Base-by-base conservation (phyloP, 352 stramenopile species). In the Phytophthora sp. region DNA sequence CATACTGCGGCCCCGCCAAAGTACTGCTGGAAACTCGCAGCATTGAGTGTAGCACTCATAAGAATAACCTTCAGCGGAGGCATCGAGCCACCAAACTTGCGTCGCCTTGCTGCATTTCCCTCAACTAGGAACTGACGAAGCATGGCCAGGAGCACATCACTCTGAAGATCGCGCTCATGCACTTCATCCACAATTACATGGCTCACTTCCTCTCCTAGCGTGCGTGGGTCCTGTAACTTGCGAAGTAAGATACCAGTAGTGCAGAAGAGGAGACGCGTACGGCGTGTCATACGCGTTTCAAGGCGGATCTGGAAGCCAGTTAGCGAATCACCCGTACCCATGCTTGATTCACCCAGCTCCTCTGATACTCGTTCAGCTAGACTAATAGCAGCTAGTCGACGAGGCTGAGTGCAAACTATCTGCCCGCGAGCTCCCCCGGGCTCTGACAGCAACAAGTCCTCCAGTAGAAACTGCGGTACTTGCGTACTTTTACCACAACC, bases 121-220 rank as follows among this genome's bases (percentile, higher is more conserved):
- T 84, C 68, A 17, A 73, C 56, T 1, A 99, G 64, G 31, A 91
- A 80, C 52, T 94, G 70, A 26, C 94, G 88, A 37, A 99, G 68
- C 63, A 98, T 92, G 23, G 92, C 91, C 5, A 98, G 60, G 18
- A 98, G 61, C 34, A 98, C 92, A 43, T 98, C 92, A 12, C 82
- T 97, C 56, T 97, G 92, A 13, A 97, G 72, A 61, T 98, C 89
- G 15, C 97, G 84, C 74, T 99, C 98, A 67, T 99, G 96, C 24
- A 99, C 96, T 72, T 99, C 97, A 70, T 99, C 98, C 13, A 99
- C 89, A 44, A 99, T 95, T 48, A 99, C 88, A 71, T 99, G 97
- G 21, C 94, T 98, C 34, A 99, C 77, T 43, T 91, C 86, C 26
- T 94, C 67, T 2, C 58, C 64, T 3, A 98, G 72, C 5, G 82